Conservation (phyloP, 805 yeast species). For the Hanseniaspora guilliermondii region DNA sequence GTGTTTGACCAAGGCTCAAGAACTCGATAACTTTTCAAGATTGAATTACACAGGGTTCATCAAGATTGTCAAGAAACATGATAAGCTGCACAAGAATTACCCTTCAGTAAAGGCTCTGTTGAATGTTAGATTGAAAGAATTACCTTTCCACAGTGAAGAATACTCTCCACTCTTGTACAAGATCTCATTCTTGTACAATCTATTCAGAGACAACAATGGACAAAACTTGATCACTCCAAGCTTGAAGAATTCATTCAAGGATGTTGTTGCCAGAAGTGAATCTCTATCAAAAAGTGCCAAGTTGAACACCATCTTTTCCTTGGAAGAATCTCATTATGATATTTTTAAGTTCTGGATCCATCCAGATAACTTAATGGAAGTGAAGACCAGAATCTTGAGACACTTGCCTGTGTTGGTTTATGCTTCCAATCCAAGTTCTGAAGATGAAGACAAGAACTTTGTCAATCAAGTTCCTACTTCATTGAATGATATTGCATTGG, state of each 20-base stretch:
- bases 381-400: conserved; percentile 85
- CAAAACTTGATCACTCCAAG: conserved; percentile 23
- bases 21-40: conserved; percentile 79
- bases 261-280: conserved; percentile 22
- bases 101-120: conserved; percentile 76
- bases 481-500: conserved; percentile 16
- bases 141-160: conserved; percentile 91
- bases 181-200: conserved; percentile 66
- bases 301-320: conserved; percentile 24
- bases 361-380: conserved; percentile 94
- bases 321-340: conserved; percentile 34
- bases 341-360: conserved; percentile 91
- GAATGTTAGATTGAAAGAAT: conserved; percentile 70
- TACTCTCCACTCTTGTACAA: conserved; percentile 82
- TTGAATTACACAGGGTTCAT: conserved; percentile 88
- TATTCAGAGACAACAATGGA: conserved; percentile 57
- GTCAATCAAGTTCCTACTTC: conserved; percentile 22
- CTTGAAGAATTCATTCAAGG: conserved; percentile 19
- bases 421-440: conserved; percentile 26
- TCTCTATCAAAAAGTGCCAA: conserved; percentile 31
- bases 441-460: conserved; percentile 24
- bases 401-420: conserved; percentile 86
- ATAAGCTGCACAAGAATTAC: conserved; percentile 72
- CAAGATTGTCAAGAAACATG: conserved; percentile 92
- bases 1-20: conserved; percentile 61